Conservation (phyloP, 257 asterid species). For the Verbascum thapsus region DNA sequence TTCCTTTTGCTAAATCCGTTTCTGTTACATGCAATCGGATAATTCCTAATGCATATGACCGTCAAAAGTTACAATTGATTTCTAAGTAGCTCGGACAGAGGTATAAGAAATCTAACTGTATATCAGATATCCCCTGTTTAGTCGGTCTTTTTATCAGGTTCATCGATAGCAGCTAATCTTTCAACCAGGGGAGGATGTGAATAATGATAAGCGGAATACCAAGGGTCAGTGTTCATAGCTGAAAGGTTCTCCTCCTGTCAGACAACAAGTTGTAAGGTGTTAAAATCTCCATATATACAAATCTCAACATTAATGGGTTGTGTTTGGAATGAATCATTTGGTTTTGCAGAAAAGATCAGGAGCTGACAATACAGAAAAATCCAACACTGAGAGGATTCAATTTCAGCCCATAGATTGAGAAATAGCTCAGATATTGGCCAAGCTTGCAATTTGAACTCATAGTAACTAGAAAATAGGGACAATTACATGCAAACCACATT, state of each 20-base stretch:
- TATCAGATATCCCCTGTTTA: conserved; percentile 31
- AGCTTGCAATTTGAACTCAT: too few relatives aligned
- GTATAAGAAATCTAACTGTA: conserved; percentile 26
- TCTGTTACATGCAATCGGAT: conserved; percentile 17
- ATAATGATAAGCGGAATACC: conserved; percentile 97
- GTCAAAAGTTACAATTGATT: conserved; percentile 20
- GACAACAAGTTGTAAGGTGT: conserved; percentile 17
- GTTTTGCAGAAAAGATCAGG: not conserved
- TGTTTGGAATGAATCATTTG: not conserved
- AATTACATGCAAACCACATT: too few relatives aligned
- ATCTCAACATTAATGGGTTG: not conserved
- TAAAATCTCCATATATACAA: not conserved
- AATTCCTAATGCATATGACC: not conserved
- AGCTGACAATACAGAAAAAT: not conserved
- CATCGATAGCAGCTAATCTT: conserved; percentile 81
- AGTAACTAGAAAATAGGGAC: too few relatives aligned
- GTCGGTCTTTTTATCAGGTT: conserved; percentile 72
- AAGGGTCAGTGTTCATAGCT: conserved; percentile 90
- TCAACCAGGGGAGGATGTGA: conserved; percentile 98
- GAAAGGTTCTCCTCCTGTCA: conserved; percentile 91
- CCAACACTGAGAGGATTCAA: not conserved
- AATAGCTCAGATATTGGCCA: not conserved
- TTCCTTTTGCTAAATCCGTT: conserved; percentile 13
- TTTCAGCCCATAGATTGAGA: not conserved
- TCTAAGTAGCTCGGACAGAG: conserved; percentile 17